Evolutionary conservation across 768 basidiomycete species (phyloP).

Genomic region (Sporobolomyces pararoseus): DNA sequence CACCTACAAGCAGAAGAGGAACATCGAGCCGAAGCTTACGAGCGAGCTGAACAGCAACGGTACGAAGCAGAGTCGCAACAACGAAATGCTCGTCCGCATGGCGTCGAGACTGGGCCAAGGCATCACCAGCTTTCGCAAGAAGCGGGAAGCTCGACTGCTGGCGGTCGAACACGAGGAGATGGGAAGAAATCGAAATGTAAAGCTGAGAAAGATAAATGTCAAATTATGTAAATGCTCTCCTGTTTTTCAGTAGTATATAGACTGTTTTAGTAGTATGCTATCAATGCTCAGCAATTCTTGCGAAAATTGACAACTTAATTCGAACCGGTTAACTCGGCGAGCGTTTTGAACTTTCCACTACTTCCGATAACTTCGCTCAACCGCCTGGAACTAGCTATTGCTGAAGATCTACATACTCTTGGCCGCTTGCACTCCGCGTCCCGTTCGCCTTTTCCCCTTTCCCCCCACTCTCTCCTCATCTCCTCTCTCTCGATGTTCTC

Average conservation of each 20-base stretch:
- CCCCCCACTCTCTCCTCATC: background rate
- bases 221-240: constrained; percentile 55
- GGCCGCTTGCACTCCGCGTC: too few relatives aligned
- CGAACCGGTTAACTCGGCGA: too few relatives aligned
- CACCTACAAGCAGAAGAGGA: constrained; percentile 81
- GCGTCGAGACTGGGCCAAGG: too few relatives aligned
- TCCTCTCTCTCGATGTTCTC: constrained; percentile 12
- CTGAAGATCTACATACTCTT: too few relatives aligned
- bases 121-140: too few relatives aligned
- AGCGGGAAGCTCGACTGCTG: background rate
- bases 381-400: too few relatives aligned
- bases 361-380: too few relatives aligned
- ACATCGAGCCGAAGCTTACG: constrained; percentile 48
- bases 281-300: too few relatives aligned
- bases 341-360: too few relatives aligned
- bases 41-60: constrained; percentile 31
- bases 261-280: too few relatives aligned
- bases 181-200: constrained; percentile 46
- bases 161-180: constrained; percentile 1
- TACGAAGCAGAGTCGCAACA: constrained; percentile 19
- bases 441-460: constrained; percentile 14
- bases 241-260: background rate
- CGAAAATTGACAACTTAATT: too few relatives aligned
- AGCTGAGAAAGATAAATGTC: constrained; percentile 55
- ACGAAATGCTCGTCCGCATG: background rate